Evolutionary conservation across 2,329 filamentous ascomycete genomes (phyloP), one percentile per base, ranked within the genome.

Genomic region (Didymella sp.): DNA sequence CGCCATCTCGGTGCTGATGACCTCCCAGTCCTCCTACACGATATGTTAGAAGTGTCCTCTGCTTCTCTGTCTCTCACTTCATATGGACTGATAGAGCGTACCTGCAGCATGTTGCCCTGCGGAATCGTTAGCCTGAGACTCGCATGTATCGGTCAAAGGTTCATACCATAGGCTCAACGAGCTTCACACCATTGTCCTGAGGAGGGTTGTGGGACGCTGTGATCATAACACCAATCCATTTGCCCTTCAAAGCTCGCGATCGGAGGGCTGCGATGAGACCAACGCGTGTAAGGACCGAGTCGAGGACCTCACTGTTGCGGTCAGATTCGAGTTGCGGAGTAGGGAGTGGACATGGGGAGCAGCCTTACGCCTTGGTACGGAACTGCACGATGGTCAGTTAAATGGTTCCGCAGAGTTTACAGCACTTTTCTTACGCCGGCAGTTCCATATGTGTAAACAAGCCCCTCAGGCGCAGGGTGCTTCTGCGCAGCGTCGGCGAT

Each of bases 231-330:
- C 95, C 95, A 72, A 99, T 96, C 69, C 91, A 89, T 81, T 96
- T 91, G 63, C 92, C 89, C 75, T 89, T 89, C 68, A 96, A 86
- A 79, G 95, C 96, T 75, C 92, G 90, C 64, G 92, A 97, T 62
- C 95, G 89, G 48, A 98, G 85, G 54, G 90, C 87, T 28, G 95
- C 91, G 56, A 97, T 86, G 59, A 99, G 85, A 48, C 94, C 95
- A 64, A 97, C 93, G 43, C 93, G 89, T 79, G 94, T 97, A 67
- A 96, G 87, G 62, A 99, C 92, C 31, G 92, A 95, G 74, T 96
- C 91, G 70, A 98, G 89, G 54, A 96, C 85, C 70, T 92, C 89
- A 57, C 85, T 87, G 70, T 60, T 51, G 58, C 57, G 30, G 63
- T 75, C 72, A 75, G 79, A 67, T 63, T 63, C 64, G 67, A 67